Evolutionary conservation across 306 rosid genomes (phyloP).

Genomic region (Citrullus colocynthis): DNA sequence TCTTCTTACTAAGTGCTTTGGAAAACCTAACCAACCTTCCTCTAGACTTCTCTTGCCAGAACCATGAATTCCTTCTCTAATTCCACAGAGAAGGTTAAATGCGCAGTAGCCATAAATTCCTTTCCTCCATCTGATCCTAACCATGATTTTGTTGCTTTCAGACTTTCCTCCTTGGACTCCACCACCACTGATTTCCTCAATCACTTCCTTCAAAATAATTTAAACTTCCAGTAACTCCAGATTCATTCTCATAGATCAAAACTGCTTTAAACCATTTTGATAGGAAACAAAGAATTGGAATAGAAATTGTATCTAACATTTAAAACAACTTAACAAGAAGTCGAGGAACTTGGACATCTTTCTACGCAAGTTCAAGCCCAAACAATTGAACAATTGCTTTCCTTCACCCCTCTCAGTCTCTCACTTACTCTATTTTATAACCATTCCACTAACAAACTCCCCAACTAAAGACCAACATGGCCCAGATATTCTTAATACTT

Average conservation of each 20-base stretch:
- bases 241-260: not conserved
- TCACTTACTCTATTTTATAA: not conserved
- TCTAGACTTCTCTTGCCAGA: not conserved
- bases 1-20: not conserved
- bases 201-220: not conserved
- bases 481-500: not conserved
- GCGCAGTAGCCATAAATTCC: not conserved
- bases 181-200: not conserved
- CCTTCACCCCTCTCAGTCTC: not conserved
- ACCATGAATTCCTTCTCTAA: not conserved
- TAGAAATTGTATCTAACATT: not conserved
- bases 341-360: too few relatives aligned
- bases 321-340: not conserved
- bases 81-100: not conserved
- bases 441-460: not conserved
- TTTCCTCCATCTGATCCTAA: not conserved
- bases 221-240: not conserved
- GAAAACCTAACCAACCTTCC: not conserved
- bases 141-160: not conserved
- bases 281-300: not conserved
- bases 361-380: too few relatives aligned
- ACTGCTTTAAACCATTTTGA: not conserved
- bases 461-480: not conserved
- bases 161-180: not conserved
- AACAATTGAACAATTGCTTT: not conserved